Evolutionary conservation across 805 yeast genomes (phyloP).

Genomic region (Ascoidea asiatica): DNA sequence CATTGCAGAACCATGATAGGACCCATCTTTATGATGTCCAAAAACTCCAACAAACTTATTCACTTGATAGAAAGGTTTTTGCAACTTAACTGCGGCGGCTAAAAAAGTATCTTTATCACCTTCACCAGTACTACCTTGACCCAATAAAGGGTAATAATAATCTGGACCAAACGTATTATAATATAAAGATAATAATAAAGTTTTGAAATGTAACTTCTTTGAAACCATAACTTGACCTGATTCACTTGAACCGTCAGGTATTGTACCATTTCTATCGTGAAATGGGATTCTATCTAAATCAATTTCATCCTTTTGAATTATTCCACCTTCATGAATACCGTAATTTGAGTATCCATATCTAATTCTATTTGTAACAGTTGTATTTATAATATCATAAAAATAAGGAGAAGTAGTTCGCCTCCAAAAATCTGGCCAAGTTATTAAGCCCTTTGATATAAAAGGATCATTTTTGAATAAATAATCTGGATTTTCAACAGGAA

Average conservation of each 20-base stretch:
- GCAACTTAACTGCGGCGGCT: conserved; percentile 47
- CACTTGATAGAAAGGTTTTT: conserved; percentile 39
- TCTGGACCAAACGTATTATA: conserved; percentile 55
- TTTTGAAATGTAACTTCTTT: conserved; percentile 41
- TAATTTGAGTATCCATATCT: conserved; percentile 25
- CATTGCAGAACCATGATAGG: conserved; percentile 54
- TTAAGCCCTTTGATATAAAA: conserved; percentile 28
- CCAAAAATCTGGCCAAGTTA: conserved; percentile 66
- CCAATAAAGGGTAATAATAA: conserved; percentile 42
- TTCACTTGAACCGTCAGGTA: conserved; percentile 59
- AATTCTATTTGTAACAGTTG: conserved; percentile 22
- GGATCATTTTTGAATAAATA: conserved; percentile 30
- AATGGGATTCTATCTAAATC: conserved; percentile 23
- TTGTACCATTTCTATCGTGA: conserved; percentile 55
- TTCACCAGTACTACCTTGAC: conserved; percentile 60
- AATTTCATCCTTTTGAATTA: conserved; percentile 12
- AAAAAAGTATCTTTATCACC: conserved; percentile 73
- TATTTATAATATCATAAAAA: conserved; percentile 40
- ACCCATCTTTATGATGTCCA: conserved; percentile 26
- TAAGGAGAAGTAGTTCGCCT: conserved; percentile 52
- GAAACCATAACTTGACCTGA: conserved; percentile 53
- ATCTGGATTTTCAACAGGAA: conserved; percentile 54
- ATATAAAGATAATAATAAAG: conserved; percentile 46
- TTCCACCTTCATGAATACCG: conserved; percentile 20
- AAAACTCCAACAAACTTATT: conserved; percentile 36